Percentiles rank a stretch among this genome's conserved stretches.
Conservation (phyloP, 805 yeast species). For the Zygotorulaspora florentina region DNA sequence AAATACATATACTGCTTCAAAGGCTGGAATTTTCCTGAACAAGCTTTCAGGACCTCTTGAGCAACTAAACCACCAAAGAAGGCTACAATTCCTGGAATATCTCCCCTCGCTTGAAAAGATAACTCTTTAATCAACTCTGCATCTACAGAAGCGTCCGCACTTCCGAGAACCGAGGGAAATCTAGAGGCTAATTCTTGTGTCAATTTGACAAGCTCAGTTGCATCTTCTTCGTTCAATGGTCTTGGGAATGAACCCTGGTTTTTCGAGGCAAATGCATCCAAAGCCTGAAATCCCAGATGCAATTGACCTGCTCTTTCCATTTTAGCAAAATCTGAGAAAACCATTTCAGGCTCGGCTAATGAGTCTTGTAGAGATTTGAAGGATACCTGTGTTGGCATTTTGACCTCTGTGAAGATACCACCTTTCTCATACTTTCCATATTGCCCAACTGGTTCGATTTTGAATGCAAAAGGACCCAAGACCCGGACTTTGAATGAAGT, state of each 20-base stretch:
- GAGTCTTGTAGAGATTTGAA: conserved; percentile 66
- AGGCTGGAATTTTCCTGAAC: conserved; percentile 94
- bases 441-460: conserved; percentile 50
- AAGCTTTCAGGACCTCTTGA: conserved; percentile 92
- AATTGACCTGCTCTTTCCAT: conserved; percentile 87
- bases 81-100: conserved; percentile 83
- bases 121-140: conserved; percentile 65
- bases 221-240: conserved; percentile 72
- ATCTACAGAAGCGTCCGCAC: conserved; percentile 49
- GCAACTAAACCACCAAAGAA: conserved; percentile 92
- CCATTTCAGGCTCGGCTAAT: conserved; percentile 69
- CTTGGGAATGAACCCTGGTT: conserved; percentile 68
- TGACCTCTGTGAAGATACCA: conserved; percentile 90
- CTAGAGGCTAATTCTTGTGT: conserved; percentile 57
- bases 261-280: conserved; percentile 64
- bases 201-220: conserved; percentile 56
- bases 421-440: conserved; percentile 72
- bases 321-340: conserved; percentile 87
- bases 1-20: conserved; percentile 87
- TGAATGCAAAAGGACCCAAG: conserved; percentile 92
- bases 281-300: conserved; percentile 89
- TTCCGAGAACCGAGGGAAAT: conserved; percentile 49
- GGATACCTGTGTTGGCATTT: conserved; percentile 62
- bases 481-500: conserved; percentile 72
- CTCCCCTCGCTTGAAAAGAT: conserved; percentile 85